These are phyloP conservation scores for Arthrobotrys musiformis DNA, from an alignment of 2,329 filamentous ascomycete genomes.

Conservation along the genomic window DNA sequence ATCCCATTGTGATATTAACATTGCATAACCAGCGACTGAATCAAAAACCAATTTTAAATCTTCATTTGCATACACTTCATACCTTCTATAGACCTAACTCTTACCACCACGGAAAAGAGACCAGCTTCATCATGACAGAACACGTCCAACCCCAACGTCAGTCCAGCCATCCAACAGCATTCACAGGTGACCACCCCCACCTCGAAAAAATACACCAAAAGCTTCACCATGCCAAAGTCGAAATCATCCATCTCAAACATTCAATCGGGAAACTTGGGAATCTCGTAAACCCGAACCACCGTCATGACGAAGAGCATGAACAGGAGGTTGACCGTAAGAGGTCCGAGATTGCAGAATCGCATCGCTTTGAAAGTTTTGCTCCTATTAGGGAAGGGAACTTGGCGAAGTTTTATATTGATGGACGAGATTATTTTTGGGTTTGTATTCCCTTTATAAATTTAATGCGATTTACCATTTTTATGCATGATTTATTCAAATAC, in stretches of 20 bases:
- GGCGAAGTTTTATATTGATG: conserved; percentile 97
- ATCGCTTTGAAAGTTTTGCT: conserved; percentile 91
- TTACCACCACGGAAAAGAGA: background rate
- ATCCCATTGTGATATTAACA: background rate
- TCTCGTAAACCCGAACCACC: conserved; percentile 84
- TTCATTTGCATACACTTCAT: background rate
- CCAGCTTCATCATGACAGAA: conserved; percentile 30
- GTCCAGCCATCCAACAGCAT: conserved; percentile 5
- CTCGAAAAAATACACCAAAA: conserved; percentile 53
- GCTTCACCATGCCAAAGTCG: conserved; percentile 67
- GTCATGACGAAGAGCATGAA: conserved; percentile 94
- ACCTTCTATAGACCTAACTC: background rate
- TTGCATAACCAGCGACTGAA: too few relatives aligned
- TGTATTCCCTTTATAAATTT: background rate
- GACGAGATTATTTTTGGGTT: conserved; percentile 90
- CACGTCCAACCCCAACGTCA: conserved; percentile 13
- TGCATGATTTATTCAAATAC: conserved; percentile 56
- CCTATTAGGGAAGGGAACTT: conserved; percentile 85
- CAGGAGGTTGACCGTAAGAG: conserved; percentile 84
- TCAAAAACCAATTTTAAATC: too few relatives aligned
- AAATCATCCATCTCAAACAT: conserved; percentile 71
- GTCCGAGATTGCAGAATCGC: conserved; percentile 73
- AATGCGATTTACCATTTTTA: background rate
- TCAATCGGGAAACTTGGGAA: conserved; percentile 74
- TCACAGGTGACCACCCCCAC: conserved; percentile 38